phyloP scores from a whole-genome alignment of 1,284 basidiomycete species.

The Ustilago sp. region DNA sequence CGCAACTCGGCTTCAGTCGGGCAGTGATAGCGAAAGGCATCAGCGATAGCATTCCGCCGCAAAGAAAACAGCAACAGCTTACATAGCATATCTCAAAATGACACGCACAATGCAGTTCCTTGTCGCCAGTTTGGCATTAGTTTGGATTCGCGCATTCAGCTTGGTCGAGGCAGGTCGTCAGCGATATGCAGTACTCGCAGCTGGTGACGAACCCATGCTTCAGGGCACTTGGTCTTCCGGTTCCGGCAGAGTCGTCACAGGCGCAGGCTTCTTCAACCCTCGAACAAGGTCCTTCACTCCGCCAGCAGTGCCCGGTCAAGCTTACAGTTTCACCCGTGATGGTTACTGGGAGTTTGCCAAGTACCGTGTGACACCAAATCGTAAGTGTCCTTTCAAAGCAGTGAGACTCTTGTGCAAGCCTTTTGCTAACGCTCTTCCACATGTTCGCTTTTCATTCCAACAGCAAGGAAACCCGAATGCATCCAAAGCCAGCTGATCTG shows the following conservation, averaged over 20 bases:
- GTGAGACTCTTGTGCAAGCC: not conserved
- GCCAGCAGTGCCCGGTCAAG: slow-evolving; percentile 58
- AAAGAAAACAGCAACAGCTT: not conserved
- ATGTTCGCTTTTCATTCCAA: not conserved
- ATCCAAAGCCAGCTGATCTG: slow-evolving; percentile 63
- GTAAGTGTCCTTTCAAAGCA: slow-evolving; percentile 32
- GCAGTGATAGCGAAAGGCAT: not conserved
- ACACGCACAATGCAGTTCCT: slow-evolving; percentile 18
- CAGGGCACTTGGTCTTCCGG: slow-evolving; percentile 66
- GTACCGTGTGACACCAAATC: slow-evolving; percentile 58
- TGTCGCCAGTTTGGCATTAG: slow-evolving; percentile 17
- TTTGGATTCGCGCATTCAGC: slow-evolving; percentile 10
- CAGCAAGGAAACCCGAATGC: slow-evolving; percentile 59
- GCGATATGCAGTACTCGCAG: slow-evolving; percentile 28
- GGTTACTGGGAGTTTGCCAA: slow-evolving; percentile 68
- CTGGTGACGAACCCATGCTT: slow-evolving; percentile 43
- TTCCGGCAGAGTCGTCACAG: slow-evolving; percentile 59
- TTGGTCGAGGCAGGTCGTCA: slow-evolving; percentile 35
- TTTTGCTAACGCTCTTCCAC: not conserved
- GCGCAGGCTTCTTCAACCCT: slow-evolving; percentile 14
- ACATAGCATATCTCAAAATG: slow-evolving; percentile 6
- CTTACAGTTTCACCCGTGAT: slow-evolving; percentile 68
- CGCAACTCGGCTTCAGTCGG: too few species aligned
- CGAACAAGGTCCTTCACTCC: slow-evolving; percentile 48
- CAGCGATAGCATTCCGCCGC: not conserved